Base-by-base conservation (phyloP, 306 rosid genomes). In the Potentilla sterilis region DNA sequence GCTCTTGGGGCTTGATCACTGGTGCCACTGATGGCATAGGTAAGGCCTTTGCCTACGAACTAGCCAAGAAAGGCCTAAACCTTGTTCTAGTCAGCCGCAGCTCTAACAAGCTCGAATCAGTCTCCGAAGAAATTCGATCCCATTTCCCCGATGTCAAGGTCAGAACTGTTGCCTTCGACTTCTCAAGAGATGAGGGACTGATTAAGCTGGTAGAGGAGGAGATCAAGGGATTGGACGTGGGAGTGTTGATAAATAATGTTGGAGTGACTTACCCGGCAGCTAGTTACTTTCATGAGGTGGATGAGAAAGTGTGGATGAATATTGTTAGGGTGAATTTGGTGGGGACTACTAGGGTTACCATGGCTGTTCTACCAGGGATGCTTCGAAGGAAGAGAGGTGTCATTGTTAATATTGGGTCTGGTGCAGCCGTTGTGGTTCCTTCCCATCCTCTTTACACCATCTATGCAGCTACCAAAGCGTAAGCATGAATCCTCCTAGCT, bases 1-100 rank as follows among this genome's bases (percentile, higher is more conserved):
- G 98, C 67, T 86, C 96, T 1, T 93, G 98, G 98, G 91, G 85
- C 2, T 18, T 93, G 16, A 47, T 93, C 67, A 91, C 96, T 1
- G 98, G 98, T 11, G 84, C 97, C 73, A 93, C 97, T 0, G 97
- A 89, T 21, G 98, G 98, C 54, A 91, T 93, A 4, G 96, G 98
- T 3, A 93, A 88, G 69, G 91, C 97, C 70, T 59, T 91, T 41
- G 90, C 97, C 59, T 46, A 57, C 69, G 90, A 89, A 67, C 77
- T 93, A 0, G 96, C 96, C 37, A 49, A 76, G 0, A 72, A 85
- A 64, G 96, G 97, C 38, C 81, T 89, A 43, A 89, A 89, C 90
- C 74, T 94, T 3, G 8, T 94, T 28, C 85, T 94, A 0, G 87
- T 94, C 7, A 83, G 97, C 67, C 80, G 98, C 55, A 81, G 65